Evolutionary conservation across 495 filamentous ascomycete species (phyloP), one percentile per base, ranked within the genome.

Genomic region (Cenococcum geophilum): DNA sequence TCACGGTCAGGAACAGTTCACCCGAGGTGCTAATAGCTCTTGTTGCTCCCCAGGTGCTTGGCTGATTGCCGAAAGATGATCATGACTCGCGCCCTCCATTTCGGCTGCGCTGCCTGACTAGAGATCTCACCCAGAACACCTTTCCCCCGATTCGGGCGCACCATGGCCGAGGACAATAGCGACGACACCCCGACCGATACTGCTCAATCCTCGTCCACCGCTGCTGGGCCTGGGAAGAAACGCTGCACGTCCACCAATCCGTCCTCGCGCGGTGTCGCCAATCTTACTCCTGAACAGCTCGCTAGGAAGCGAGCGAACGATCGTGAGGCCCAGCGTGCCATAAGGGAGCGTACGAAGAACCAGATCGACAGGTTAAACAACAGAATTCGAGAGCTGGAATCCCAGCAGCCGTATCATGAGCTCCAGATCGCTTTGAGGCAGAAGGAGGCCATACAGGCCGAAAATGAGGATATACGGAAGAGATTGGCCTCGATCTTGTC

Each of bases 341-440:
- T 76, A 32, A 55, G 74, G n/a, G 71, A 74, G 65, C 53, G 74
- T 3, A 76, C 74, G 16, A 68, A 68, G 58, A 71, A 70, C 58
- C 69, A 69, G 40, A 75, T 76, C 60, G 72, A 73, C 25, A 57
- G 18, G 21, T 64, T 76, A 18, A 70, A 74, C 53, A 43, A 36
- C 27, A 67, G 73, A 4, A 75, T 76, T 25, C 50, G 53, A 1
- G 73, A 76, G 60, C 65, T 76, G 25, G 70, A 75, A 60, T 65
- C 43, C 40, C 87, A 89, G 73, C 84, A 90, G 68, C 88, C 89
- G 0, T 89, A 89, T 65, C 82, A 86, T 64, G 88, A 95, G 68
- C 81, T 92, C 12, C 88, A 91, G 75, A 74, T 79, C 21, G 86
- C 80, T 12, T 61, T 89, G 37, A 77, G 80, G 37, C 81, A 87